These are phyloP conservation scores for Tripterygium wilfordii DNA, from an alignment of 177 flowering plant species.

Conservation along the genomic window DNA sequence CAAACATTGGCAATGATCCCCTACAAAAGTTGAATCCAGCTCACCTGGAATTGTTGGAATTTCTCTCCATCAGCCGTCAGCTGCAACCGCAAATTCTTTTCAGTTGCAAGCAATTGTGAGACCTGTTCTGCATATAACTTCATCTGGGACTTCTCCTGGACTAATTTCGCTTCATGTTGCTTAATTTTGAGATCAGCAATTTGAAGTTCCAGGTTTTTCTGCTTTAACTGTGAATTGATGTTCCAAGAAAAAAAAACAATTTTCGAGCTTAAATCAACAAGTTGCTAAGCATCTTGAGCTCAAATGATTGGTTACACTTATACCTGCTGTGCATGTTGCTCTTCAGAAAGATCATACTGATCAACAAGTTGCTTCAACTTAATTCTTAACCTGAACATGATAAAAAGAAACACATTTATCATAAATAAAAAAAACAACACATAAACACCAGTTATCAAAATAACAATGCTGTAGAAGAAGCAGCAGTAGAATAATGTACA, in stretches of 20 bases:
- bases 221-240: conserved; percentile 66
- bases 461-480: no score
- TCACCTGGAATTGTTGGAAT: conserved; percentile 92
- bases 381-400: conserved; percentile 57
- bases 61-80: conserved; percentile 91
- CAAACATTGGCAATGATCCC: no score
- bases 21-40: conserved; percentile 4
- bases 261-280: not conserved
- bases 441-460: no score
- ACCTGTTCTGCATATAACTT: conserved; percentile 89
- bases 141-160: conserved; percentile 82
- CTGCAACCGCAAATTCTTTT: conserved; percentile 80
- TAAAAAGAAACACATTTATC: not conserved
- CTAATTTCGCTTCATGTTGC: conserved; percentile 77
- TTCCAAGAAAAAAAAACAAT: conserved; percentile 4
- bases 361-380: conserved; percentile 80
- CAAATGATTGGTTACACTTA: not conserved
- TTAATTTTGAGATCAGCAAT: conserved; percentile 79
- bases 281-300: not conserved
- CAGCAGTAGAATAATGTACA: no score
- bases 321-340: conserved; percentile 78
- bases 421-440: no score
- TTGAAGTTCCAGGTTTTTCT: conserved; percentile 82
- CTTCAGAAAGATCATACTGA: conserved; percentile 75
- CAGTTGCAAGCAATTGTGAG: conserved; percentile 73